Evolutionary conservation across 176 grass and related monocot species (phyloP).

Genomic region (Carex pumila): DNA sequence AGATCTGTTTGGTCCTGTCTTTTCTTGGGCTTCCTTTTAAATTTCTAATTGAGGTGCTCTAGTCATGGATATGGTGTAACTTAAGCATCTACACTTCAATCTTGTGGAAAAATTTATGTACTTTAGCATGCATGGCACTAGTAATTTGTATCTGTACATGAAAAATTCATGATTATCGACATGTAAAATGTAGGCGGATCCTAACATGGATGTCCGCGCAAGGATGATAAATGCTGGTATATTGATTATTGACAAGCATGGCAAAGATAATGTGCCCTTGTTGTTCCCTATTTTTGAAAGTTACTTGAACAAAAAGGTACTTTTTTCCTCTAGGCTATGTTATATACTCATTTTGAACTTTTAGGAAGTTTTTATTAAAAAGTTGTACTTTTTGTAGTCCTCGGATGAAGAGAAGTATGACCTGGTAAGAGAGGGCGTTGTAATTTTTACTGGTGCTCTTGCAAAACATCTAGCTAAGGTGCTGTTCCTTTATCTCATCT

Average conservation of each 20-base stretch:
- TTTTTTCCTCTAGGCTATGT: background rate
- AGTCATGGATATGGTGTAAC: background rate
- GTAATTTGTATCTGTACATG: background rate
- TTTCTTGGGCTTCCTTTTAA: background rate
- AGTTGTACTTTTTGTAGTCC: conserved; percentile 31
- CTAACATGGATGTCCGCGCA: conserved; percentile 80
- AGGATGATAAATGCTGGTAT: conserved; percentile 99
- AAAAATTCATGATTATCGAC: background rate
- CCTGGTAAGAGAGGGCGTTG: conserved; percentile 96
- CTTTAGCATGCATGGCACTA: background rate
- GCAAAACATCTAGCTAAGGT: conserved; percentile 98
- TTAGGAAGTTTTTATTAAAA: background rate
- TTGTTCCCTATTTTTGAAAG: conserved; percentile 98
- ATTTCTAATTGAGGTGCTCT: background rate
- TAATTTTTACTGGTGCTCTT: conserved; percentile 96
- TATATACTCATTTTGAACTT: conserved; percentile 2
- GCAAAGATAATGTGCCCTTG: conserved; percentile 96
- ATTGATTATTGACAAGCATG: conserved; percentile 91
- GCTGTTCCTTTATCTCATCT: conserved; percentile 6
- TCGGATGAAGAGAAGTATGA: conserved; percentile 97
- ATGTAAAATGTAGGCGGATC: conserved; percentile 69
- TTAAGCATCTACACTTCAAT: background rate
- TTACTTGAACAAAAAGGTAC: conserved; percentile 95
- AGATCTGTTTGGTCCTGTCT: background rate
- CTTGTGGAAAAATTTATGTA: background rate